These are phyloP conservation scores for Fusarium virguliforme DNA, from an alignment of 2,329 filamentous ascomycete species.

Conservation along the genomic window DNA sequence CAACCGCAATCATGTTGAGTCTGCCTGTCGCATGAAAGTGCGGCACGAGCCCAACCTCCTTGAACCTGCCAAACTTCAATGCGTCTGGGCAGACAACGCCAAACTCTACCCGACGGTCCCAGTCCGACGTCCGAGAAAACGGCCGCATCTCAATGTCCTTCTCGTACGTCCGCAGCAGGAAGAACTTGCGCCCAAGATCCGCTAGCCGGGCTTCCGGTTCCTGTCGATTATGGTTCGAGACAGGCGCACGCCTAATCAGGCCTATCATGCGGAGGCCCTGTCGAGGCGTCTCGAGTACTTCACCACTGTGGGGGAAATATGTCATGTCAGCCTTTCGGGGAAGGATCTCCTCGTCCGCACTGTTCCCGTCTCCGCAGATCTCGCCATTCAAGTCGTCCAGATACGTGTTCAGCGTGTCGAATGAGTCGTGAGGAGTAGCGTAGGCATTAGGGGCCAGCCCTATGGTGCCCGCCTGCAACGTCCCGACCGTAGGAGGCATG, in stretches of 20 bases:
- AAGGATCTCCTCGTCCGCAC: neutral
- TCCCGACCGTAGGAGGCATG: constrained; percentile 27
- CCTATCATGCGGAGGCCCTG: constrained; percentile 30
- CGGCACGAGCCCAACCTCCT: constrained; percentile 38
- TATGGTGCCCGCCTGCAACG: constrained; percentile 5
- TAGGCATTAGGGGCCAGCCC: neutral
- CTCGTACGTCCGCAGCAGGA: constrained; percentile 66
- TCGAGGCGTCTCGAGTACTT: constrained; percentile 37
- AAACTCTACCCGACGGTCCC: constrained; percentile 46
- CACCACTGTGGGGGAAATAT: constrained; percentile 57
- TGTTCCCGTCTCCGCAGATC: neutral
- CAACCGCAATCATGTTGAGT: constrained; percentile 74
- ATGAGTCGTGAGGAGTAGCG: constrained; percentile 23
- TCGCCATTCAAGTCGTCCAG: constrained; percentile 25
- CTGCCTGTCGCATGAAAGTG: constrained; percentile 57
- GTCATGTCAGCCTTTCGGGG: constrained; percentile 52
- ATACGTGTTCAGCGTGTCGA: constrained; percentile 32
- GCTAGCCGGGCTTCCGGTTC: constrained; percentile 25
- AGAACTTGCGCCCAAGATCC: constrained; percentile 40
- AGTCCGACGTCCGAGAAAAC: constrained; percentile 47
- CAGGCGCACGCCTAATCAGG: constrained; percentile 43
- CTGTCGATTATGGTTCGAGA: constrained; percentile 36
- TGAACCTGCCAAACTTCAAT: constrained; percentile 49
- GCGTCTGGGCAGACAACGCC: constrained; percentile 54
- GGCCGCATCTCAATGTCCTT: constrained; percentile 66